Percentiles rank a stretch among this genome's conserved stretches.
Evolutionary conservation across 1,139 yeast genomes (phyloP).

Genomic region (Kodamaea ohmeri): DNA sequence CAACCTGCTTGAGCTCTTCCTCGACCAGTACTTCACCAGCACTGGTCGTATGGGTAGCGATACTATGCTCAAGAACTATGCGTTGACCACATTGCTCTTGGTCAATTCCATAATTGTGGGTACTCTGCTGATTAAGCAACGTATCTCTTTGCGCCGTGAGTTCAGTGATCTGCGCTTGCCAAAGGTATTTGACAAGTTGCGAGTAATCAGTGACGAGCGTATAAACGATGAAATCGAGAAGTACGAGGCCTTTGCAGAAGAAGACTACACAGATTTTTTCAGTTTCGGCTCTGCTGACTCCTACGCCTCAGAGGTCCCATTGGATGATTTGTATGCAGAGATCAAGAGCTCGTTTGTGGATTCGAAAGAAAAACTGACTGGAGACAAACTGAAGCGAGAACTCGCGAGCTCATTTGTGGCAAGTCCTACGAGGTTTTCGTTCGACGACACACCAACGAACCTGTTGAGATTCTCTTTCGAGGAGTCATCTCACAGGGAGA

Average conservation of each 20-base stretch:
- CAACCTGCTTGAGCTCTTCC: slow-evolving; percentile 33
- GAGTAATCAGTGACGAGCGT: slow-evolving; percentile 35
- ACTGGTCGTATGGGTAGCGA: slow-evolving; percentile 21
- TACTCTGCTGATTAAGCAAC: slow-evolving; percentile 27
- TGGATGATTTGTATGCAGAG: slow-evolving; percentile 24
- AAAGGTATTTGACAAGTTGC: slow-evolving; percentile 38
- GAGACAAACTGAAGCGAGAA: no score
- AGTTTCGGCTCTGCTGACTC: slow-evolving; percentile 14
- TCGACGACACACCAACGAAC: neutral
- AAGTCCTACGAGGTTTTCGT: neutral
- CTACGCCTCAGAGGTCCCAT: slow-evolving; percentile 17
- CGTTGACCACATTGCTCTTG: slow-evolving; percentile 44
- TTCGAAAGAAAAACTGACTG: neutral
- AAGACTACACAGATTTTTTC: slow-evolving; percentile 31
- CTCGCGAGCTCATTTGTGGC: no score
- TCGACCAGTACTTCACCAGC: slow-evolving; percentile 31
- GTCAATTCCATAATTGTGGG: slow-evolving; percentile 42
- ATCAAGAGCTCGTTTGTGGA: slow-evolving; percentile 17
- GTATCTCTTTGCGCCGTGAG: slow-evolving; percentile 39
- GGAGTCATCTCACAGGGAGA: no score
- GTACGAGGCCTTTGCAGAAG: slow-evolving; percentile 41
- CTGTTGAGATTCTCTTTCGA: no score
- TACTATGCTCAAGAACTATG: slow-evolving; percentile 36
- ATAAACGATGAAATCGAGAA: slow-evolving; percentile 46
- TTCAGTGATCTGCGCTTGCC: slow-evolving; percentile 41